Evolutionary conservation across 805 yeast genomes (phyloP).

Genomic region (Pichia manshurica): DNA sequence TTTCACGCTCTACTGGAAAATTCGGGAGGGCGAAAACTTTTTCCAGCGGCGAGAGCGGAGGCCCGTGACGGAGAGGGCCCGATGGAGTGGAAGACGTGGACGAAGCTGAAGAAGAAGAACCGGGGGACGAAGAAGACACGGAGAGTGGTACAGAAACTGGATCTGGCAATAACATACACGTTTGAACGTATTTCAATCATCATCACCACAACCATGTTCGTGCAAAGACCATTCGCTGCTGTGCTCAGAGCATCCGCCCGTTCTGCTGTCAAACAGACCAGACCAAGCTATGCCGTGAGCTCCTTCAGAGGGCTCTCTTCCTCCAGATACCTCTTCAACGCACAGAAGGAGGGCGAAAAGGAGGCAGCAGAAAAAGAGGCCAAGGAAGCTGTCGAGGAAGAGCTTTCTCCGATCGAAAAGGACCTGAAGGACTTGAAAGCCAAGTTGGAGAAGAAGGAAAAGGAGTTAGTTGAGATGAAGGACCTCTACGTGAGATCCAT

Average conservation of each 20-base stretch:
- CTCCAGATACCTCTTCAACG: slow-evolving; percentile 26
- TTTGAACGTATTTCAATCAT: too few relatives aligned
- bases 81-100: too few relatives aligned
- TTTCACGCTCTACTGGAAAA: too few relatives aligned
- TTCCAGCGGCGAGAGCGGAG: too few relatives aligned
- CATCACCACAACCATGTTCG: slow-evolving; percentile 10
- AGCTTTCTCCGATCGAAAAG: slow-evolving; percentile 24
- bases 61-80: too few relatives aligned
- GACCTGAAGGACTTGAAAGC: slow-evolving; percentile 39
- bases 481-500: slow-evolving; percentile 77
- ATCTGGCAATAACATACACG: too few relatives aligned
- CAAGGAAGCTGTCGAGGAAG: slow-evolving; percentile 17
- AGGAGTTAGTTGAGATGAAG: slow-evolving; percentile 74
- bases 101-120: too few relatives aligned
- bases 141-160: too few relatives aligned
- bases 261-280: slow-evolving; percentile 5
- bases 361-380: slow-evolving; percentile 14
- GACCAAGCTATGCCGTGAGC: slow-evolving; percentile 10
- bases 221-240: slow-evolving; percentile 26
- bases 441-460: slow-evolving; percentile 55
- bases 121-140: too few relatives aligned
- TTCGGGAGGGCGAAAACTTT: not conserved
- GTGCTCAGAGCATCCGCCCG: slow-evolving; percentile 16
- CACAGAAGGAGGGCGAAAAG: slow-evolving; percentile 19
- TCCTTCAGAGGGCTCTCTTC: slow-evolving; percentile 22